A percentile compares a stretch with the other conserved stretches of the same genome.
These are phyloP conservation scores for Citeromyces hawaiiensis DNA, from an alignment of 1,139 yeast genomes.

Conservation along the genomic window DNA sequence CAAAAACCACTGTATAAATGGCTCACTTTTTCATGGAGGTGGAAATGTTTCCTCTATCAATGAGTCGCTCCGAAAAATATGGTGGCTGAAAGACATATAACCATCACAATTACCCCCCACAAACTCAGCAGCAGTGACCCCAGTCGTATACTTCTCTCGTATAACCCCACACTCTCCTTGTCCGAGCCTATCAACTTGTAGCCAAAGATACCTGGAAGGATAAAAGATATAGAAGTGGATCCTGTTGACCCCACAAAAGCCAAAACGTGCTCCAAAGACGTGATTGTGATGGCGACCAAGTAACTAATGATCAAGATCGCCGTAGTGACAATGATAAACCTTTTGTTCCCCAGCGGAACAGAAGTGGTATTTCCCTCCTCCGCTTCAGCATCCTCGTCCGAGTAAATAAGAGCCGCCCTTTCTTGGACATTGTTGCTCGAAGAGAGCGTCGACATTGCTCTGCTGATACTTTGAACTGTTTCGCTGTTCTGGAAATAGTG, in stretches of 20 bases:
- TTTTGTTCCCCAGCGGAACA: constrained; percentile 36
- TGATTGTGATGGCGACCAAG: constrained; percentile 61
- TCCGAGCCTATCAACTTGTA: constrained; percentile 42
- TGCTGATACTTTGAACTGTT: constrained; percentile 11
- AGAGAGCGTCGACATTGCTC: constrained; percentile 5
- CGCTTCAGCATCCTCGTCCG: constrained; percentile 7
- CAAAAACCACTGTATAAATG: too few species aligned
- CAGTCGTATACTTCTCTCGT: constrained; percentile 31
- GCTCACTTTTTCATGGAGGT: too few species aligned
- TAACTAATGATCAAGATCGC: constrained; percentile 50
- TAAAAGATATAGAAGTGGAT: constrained; percentile 84
- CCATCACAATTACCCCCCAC: constrained; percentile 75
- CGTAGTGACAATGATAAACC: constrained; percentile 54
- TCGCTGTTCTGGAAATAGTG: constrained; percentile 26
- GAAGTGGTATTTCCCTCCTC: constrained; percentile 12
- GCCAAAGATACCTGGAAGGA: constrained; percentile 85
- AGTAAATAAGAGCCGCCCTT: constrained; percentile 1
- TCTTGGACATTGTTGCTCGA: constrained; percentile 1
- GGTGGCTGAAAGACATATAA: constrained; percentile 67
- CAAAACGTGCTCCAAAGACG: constrained; percentile 71
- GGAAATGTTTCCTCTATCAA: too few species aligned
- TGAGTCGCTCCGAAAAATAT: constrained; percentile 25
- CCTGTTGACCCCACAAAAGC: constrained; percentile 96
- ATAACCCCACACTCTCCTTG: too few species aligned
- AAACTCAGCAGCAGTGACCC: constrained; percentile 46